Conservation (phyloP, 139 green algal genomes). For the Picochlorum sp. region DNA sequence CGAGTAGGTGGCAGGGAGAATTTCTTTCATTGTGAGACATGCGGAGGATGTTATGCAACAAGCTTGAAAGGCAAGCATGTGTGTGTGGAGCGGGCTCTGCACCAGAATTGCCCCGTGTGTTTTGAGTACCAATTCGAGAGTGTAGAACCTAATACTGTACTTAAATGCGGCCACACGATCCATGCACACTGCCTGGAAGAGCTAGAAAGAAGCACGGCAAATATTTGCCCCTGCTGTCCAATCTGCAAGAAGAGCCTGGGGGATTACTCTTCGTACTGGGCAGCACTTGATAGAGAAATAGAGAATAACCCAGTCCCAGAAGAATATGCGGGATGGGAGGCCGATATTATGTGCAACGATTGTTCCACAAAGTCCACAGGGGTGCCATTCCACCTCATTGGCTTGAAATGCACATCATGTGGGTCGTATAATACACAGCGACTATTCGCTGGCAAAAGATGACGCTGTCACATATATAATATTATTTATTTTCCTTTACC, state of each 20-base stretch:
- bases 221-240: conserved; percentile 56
- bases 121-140: conserved; percentile 92
- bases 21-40: conserved; percentile 90
- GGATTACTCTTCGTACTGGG: conserved; percentile 49
- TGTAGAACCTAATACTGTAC: conserved; percentile 69
- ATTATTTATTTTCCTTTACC: too few relatives aligned
- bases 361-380: conserved; percentile 29
- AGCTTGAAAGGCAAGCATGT: conserved; percentile 60
- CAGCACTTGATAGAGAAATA: conserved; percentile 47
- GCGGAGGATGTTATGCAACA: conserved; percentile 83
- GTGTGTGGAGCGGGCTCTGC: conserved; percentile 86
- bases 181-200: conserved; percentile 63
- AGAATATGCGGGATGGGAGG: conserved; percentile 51
- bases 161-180: conserved; percentile 89
- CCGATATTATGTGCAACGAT: conserved; percentile 66
- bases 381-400: conserved; percentile 61
- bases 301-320: conserved; percentile 46
- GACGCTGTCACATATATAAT: too few relatives aligned
- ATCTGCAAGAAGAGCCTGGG: conserved; percentile 59
- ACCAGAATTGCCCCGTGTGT: conserved; percentile 78
- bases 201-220: conserved; percentile 35
- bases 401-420: conserved; percentile 62
- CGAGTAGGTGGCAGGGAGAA: conserved; percentile 76
- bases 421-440: conserved; percentile 71
- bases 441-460: too few relatives aligned